phyloP scores from a whole-genome alignment of 2,329 filamentous ascomycete species.

The Arthrocladium fulminans region DNA sequence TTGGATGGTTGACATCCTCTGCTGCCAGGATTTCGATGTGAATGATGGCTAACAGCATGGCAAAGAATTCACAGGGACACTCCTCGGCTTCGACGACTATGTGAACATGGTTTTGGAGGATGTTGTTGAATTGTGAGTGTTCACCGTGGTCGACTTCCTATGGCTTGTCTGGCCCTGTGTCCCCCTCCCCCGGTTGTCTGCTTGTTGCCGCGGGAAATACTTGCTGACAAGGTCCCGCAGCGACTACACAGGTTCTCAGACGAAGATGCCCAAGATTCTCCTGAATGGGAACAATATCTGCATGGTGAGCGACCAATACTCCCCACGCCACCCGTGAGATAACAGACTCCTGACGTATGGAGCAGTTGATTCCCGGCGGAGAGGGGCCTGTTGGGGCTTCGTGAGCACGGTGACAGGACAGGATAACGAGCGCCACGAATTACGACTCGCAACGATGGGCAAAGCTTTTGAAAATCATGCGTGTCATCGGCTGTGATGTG shows the following conservation, averaged over 20 bases:
- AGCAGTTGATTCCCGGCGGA: conserved; percentile 55
- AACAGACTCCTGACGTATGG: conserved; percentile 4
- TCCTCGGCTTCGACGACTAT: conserved; percentile 97
- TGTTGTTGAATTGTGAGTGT: conserved; percentile 81
- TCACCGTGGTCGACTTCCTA: neutral
- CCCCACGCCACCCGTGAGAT: no score
- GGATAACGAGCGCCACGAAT: neutral
- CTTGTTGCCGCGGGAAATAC: neutral
- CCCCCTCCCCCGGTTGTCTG: no score
- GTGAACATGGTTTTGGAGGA: conserved; percentile 99
- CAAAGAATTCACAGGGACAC: conserved; percentile 85
- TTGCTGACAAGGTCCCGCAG: conserved; percentile 37
- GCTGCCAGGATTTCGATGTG: no score
- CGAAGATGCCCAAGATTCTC: conserved; percentile 86
- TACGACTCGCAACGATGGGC: no score
- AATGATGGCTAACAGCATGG: neutral
- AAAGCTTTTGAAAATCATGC: no score
- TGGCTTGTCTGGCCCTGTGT: no score
- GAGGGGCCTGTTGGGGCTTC: conserved; percentile 51
- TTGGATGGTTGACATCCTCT: no score
- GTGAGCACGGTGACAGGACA: conserved; percentile 3
- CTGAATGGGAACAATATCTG: conserved; percentile 98
- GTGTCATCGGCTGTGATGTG: no score
- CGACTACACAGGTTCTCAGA: conserved; percentile 81
- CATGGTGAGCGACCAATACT: no score